Conservation (phyloP, 1,284 basidiomycete genomes). For the Microbotryum silenes-acaulis region DNA sequence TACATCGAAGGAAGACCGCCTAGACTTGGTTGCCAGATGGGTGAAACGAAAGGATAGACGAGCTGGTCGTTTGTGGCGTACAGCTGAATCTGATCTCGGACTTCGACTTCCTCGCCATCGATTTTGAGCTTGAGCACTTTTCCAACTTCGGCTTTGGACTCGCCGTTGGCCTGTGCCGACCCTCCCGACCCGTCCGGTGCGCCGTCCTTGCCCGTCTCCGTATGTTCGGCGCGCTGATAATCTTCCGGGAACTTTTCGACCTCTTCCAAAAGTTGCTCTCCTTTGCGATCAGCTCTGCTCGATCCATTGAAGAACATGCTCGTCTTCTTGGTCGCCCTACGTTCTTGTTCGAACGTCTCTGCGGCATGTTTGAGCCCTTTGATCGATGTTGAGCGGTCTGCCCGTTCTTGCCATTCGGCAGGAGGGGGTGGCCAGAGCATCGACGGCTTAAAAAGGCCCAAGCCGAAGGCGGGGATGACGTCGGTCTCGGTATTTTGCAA, state of each 20-base stretch:
- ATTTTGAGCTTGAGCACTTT: conserved; percentile 25
- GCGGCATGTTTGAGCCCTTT: conserved; percentile 53
- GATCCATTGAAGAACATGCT: too few relatives aligned
- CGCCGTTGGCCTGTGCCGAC: neutral
- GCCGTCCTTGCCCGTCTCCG: neutral
- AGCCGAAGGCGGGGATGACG: conserved; percentile 31
- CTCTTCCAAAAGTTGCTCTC: conserved; percentile 11
- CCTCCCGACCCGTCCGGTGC: neutral
- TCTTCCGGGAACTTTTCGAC: conserved; percentile 3
- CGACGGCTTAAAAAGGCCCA: conserved; percentile 57
- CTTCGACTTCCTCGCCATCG: conserved; percentile 31
- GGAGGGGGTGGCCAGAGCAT: conserved; percentile 81
- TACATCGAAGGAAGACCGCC: conserved; percentile 84
- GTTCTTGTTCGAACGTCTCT: neutral
- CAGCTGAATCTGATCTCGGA: conserved; percentile 63
- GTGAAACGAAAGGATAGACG: conserved; percentile 70
- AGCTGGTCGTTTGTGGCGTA: conserved; percentile 75
- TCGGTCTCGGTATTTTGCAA: conserved; percentile 73
- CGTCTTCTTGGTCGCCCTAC: neutral
- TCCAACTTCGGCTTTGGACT: conserved; percentile 20
- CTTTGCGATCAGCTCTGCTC: conserved; percentile 6
- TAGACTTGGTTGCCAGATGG: conserved; percentile 63
- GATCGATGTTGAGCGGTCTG: conserved; percentile 21
- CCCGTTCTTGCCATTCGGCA: conserved; percentile 49
- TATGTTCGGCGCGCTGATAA: conserved; percentile 8